Conservation (phyloP, 257 asterid genomes). For the Fraxinus anomala region DNA sequence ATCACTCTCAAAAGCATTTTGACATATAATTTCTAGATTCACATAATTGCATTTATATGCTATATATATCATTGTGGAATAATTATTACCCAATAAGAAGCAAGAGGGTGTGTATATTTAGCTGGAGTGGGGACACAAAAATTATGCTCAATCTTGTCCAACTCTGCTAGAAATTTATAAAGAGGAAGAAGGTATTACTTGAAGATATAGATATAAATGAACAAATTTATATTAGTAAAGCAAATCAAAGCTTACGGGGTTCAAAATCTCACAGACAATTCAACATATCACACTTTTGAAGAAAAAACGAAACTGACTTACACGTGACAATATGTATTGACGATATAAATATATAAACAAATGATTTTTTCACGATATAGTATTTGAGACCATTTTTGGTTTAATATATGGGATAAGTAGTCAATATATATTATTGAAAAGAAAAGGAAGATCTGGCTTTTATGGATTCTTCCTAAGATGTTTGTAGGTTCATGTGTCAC, state of each 20-base stretch:
- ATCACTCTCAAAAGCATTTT: not conserved
- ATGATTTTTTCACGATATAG: not conserved
- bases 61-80: not conserved
- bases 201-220: too few species aligned
- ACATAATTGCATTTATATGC: not conserved
- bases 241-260: not conserved
- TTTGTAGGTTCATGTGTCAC: not conserved
- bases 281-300: not conserved
- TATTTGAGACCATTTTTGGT: not conserved
- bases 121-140: not conserved
- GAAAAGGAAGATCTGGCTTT: not conserved
- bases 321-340: not conserved
- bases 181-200: not conserved
- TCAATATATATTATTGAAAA: not conserved
- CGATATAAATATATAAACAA: not conserved
- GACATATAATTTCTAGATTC: constrained; percentile 4
- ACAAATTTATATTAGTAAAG: not conserved
- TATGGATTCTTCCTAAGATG: not conserved
- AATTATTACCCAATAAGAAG: not conserved
- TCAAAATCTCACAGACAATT: not conserved
- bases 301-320: not conserved
- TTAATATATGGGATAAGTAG: not conserved
- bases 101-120: not conserved
- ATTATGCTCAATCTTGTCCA: not conserved
- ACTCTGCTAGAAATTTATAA: not conserved